Evolutionary conservation across 306 rosid genomes (phyloP).

Genomic region (Casuarina glauca): DNA sequence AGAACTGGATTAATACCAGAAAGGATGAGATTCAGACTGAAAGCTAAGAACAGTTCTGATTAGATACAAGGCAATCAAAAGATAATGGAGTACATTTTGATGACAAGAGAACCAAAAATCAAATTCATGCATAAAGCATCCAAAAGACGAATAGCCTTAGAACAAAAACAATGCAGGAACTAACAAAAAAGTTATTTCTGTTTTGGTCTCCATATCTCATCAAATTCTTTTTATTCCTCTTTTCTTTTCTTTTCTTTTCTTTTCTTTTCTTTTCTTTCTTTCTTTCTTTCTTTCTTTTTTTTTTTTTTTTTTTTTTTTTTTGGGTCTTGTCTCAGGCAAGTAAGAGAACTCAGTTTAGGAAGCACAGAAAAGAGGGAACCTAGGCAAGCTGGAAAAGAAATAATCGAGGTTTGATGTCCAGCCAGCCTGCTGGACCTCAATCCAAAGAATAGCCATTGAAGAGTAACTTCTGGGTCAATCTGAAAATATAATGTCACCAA

Average conservation of each 20-base stretch:
- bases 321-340: not conserved
- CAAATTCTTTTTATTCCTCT: not conserved
- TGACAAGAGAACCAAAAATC: not conserved
- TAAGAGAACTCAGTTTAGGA: not conserved
- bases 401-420: not conserved
- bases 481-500: constrained; percentile 9
- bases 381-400: not conserved
- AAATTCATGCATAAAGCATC: not conserved
- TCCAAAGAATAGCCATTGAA: constrained; percentile 15
- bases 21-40: not conserved
- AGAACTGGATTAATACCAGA: not conserved
- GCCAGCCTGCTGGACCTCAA: constrained; percentile 6
- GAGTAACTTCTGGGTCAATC: not conserved
- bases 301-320: not conserved
- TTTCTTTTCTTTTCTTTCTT: not conserved
- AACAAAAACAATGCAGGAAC: constrained; percentile 4
- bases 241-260: not conserved
- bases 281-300: not conserved
- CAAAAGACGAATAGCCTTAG: not conserved
- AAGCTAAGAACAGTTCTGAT: not conserved
- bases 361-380: not conserved
- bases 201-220: no score
- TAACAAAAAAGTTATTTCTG: not conserved
- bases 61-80: not conserved
- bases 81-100: not conserved